A percentile compares a stretch with the other conserved stretches of the same genome.
Evolutionary conservation across 768 basidiomycete species (phyloP).

Genomic region (Termitomyces sp.): DNA sequence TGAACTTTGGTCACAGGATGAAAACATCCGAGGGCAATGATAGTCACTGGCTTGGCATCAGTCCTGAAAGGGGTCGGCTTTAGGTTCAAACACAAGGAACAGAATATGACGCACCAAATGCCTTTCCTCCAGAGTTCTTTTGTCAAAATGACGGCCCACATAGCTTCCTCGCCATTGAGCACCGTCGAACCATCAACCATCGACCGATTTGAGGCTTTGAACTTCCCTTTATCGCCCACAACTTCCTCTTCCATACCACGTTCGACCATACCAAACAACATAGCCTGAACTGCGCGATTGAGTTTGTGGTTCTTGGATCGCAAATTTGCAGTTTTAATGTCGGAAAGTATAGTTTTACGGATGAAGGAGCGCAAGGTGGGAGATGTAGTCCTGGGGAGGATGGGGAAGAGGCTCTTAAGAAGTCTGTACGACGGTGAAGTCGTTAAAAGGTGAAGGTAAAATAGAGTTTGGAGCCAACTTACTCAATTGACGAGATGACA

Average conservation of each 20-base stretch:
- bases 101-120: conserved; percentile 56
- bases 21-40: conserved; percentile 86
- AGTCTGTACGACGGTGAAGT: conserved; percentile 46
- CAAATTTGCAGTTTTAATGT: conserved; percentile 87
- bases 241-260: conserved; percentile 83
- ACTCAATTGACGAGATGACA: conserved; percentile 92
- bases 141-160: conserved; percentile 95
- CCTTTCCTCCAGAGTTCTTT: conserved; percentile 94
- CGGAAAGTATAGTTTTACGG: conserved; percentile 88
- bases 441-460: not conserved
- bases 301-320: conserved; percentile 92
- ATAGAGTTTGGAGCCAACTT: conserved; percentile 24
- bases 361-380: conserved; percentile 79
- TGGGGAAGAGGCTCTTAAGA: conserved; percentile 86
- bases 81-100: not conserved
- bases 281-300: conserved; percentile 91
- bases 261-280: conserved; percentile 96
- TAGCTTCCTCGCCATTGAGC: conserved; percentile 74
- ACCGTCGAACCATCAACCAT: conserved; percentile 32
- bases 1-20: conserved; percentile 95
- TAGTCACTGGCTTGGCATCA: conserved; percentile 89
- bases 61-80: conserved; percentile 43
- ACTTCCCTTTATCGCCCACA: conserved; percentile 78
- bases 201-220: conserved; percentile 36
- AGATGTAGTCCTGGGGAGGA: conserved; percentile 91